These are phyloP conservation scores for Colletotrichum sp. DNA, from an alignment of 2,329 filamentous ascomycete species.

Conservation along the genomic window DNA sequence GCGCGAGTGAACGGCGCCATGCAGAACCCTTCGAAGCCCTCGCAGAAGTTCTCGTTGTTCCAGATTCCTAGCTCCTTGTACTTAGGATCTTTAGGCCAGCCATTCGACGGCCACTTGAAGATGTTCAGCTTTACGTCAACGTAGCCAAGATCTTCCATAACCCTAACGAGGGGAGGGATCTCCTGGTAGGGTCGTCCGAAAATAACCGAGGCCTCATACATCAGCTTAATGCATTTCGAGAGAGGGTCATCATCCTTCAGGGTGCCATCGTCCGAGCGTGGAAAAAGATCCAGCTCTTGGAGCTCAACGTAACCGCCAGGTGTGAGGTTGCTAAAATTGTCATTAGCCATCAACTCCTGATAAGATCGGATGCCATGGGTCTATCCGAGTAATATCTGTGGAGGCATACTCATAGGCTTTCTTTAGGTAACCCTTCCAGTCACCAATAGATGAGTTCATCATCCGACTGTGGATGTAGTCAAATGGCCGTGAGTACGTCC, in stretches of 20 bases:
- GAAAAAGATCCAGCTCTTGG: conserved; percentile 43
- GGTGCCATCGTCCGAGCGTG: conserved; percentile 46
- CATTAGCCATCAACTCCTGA: no score
- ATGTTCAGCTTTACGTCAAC: conserved; percentile 30
- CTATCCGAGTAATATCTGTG: no score
- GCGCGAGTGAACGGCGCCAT: conserved; percentile 37
- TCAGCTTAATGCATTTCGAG: conserved; percentile 25
- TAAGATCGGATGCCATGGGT: no score
- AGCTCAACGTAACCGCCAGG: conserved; percentile 54
- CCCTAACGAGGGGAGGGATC: conserved; percentile 17
- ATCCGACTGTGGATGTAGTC: conserved; percentile 64
- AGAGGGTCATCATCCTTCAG: conserved; percentile 19
- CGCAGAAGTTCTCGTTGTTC: conserved; percentile 18
- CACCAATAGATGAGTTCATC: conserved; percentile 57
- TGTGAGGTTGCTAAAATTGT: conserved; percentile 38
- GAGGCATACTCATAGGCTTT: conserved; percentile 30
- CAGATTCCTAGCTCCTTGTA: conserved; percentile 34
- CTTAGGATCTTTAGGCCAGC: conserved; percentile 32
- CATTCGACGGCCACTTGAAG: conserved; percentile 33
- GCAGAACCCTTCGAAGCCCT: conserved; percentile 35
- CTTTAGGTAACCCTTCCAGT: conserved; percentile 52
- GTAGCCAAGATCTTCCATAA: conserved; percentile 33
- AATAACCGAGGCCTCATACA: conserved; percentile 6
- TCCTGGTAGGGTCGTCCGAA: conserved; percentile 30
- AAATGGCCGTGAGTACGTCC: conserved; percentile 44